A percentile compares a stretch with the other conserved stretches of the same genome.
Evolutionary conservation across 75 land plant species (phyloP).

Genomic region (Azolla pinnata): DNA sequence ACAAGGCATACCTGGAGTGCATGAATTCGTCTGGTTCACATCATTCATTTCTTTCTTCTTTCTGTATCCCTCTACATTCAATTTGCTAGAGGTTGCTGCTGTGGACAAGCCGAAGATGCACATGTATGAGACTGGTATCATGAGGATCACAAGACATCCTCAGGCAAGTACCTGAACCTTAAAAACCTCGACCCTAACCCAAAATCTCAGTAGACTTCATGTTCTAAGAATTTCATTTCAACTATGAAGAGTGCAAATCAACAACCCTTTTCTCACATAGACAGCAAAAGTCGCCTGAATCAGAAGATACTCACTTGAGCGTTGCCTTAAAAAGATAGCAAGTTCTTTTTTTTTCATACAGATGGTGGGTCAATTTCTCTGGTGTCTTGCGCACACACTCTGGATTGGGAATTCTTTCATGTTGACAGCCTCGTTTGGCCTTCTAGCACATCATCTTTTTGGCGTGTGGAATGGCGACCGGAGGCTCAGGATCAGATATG

Average conservation of each 20-base stretch:
- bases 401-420: conserved; percentile 93
- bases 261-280: too few relatives aligned
- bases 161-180: too few relatives aligned
- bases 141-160: conserved; percentile 95
- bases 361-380: conserved; percentile 98
- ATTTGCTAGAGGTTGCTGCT: conserved; percentile 90
- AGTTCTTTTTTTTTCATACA: conserved; percentile 13
- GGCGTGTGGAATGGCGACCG: conserved; percentile 98
- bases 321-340: too few relatives aligned
- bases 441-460: conserved; percentile 85
- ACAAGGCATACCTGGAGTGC: conserved; percentile 59
- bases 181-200: too few relatives aligned
- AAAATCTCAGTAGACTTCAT: too few relatives aligned
- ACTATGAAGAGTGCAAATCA: too few relatives aligned
- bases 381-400: conserved; percentile 91
- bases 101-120: conserved; percentile 95
- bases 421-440: conserved; percentile 70
- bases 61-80: conserved; percentile 94
- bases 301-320: too few relatives aligned
- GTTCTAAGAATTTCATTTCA: too few relatives aligned
- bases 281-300: too few relatives aligned
- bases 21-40: conserved; percentile 66
- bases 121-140: conserved; percentile 95
- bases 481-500: conserved; percentile 56
- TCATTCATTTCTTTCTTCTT: conserved; percentile 82